A percentile compares a stretch with the other conserved stretches of the same genome.
These are phyloP conservation scores for Escovopsis sp. DNA, from an alignment of 2,329 filamentous ascomycete species.

Conservation along the genomic window DNA sequence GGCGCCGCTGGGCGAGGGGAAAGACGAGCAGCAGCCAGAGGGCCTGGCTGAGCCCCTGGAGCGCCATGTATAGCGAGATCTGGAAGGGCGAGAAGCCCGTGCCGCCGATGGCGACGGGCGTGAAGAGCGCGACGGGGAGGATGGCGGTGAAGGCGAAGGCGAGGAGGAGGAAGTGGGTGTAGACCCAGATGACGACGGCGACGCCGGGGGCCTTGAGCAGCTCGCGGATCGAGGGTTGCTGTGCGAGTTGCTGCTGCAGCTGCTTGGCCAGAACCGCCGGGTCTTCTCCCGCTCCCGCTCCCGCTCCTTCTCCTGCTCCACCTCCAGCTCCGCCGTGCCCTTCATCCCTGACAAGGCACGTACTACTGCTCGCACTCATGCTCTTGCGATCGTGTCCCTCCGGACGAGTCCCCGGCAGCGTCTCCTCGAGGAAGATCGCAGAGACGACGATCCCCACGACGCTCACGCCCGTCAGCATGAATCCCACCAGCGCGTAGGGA, in stretches of 20 bases:
- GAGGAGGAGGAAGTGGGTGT: slow-evolving; percentile 50
- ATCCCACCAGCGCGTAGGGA: slow-evolving; percentile 39
- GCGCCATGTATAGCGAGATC: slow-evolving; percentile 51
- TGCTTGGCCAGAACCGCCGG: no score
- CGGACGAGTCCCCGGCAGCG: slow-evolving; percentile 24
- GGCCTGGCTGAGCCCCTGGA: slow-evolving; percentile 51
- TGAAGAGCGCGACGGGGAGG: slow-evolving; percentile 53
- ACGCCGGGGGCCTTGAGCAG: slow-evolving; percentile 51
- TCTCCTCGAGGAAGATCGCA: slow-evolving; percentile 48
- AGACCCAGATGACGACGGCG: slow-evolving; percentile 47
- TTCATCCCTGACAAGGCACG: no score
- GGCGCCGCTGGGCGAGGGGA: slow-evolving; percentile 46
- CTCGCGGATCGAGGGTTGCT: slow-evolving; percentile 14
- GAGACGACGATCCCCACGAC: slow-evolving; percentile 22
- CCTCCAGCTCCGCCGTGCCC: no score
- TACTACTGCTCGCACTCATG: no score
- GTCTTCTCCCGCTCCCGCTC: no score
- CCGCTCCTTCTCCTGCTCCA: background rate
- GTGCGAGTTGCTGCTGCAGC: no score
- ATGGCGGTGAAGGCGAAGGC: slow-evolving; percentile 59
- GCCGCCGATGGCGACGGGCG: slow-evolving; percentile 45
- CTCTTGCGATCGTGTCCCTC: no score
- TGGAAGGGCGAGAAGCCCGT: slow-evolving; percentile 43
- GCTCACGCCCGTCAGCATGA: slow-evolving; percentile 38
- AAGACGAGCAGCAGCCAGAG: slow-evolving; percentile 58